Evolutionary conservation across 306 rosid genomes (phyloP), one percentile per base, ranked within the genome.

Genomic region (Prunus davidiana): DNA sequence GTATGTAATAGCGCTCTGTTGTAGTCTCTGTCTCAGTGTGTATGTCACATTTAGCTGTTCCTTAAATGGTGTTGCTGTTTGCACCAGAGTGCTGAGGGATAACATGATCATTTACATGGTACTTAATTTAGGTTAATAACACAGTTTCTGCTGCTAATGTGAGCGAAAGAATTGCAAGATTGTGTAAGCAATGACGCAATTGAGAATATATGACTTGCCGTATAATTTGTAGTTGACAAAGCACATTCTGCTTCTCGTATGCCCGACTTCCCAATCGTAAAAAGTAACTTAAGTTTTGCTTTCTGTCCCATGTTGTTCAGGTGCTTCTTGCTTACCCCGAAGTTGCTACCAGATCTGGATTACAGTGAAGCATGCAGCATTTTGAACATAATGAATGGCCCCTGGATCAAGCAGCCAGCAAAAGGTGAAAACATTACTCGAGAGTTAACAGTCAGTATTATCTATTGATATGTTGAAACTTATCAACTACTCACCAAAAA

Each of bases 301-400:
- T 27, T 51, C 46, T 47, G 49, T 76, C 27, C 84, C 43, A 38
- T 22, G 38, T 68, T 80, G 19, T 78, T 80, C 93, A 95, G 98
- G 91, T 95, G 97, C 74, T 95, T 95, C 86, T 84, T 95, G 78
- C 93, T 95, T 25, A 95, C 98, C 50, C 97, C 97, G 2, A 92
- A 95, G 88, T 85, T 95, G 87, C 87, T 92, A 22, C 97, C 97
- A 10, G 92, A 90, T 73, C 83, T 95, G 69, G 93, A 90, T 61
- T 95, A 95, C 82, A 85, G 98, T 38, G 98, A 89, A 74, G 98
- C 91, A 16, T 95, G 98, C 82, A 92, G 92, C 65, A 82, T 92
- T 80, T 66, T 95, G 79, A 95, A 92, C 83, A 91, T 95, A 70
- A 85, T 92, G 95, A 92, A 87, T 78, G 97, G 98, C 13, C 97